phyloP scores from a whole-genome alignment of 2,329 filamentous ascomycete species.

The Aspergillus ustus region DNA sequence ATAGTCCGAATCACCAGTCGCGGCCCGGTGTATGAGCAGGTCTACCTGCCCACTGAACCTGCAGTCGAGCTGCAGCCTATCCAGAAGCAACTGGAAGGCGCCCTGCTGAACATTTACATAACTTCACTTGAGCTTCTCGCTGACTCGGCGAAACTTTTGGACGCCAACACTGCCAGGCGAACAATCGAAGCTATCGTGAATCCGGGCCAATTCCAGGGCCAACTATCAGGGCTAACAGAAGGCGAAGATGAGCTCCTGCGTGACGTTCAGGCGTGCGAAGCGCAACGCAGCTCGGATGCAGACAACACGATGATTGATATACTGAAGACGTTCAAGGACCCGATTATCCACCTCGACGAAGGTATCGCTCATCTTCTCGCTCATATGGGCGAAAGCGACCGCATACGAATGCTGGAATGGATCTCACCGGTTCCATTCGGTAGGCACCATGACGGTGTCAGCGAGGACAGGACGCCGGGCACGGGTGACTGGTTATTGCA shows the following conservation, averaged over 20 bases:
- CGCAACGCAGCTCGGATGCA: background rate
- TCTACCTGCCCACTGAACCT: slow-evolving; percentile 6
- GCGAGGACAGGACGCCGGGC: slow-evolving; percentile 15
- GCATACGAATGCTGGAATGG: slow-evolving; percentile 22
- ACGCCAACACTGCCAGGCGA: background rate
- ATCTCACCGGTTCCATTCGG: slow-evolving; percentile 26
- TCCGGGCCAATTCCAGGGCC: background rate
- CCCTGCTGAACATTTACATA: background rate
- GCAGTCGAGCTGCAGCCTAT: background rate
- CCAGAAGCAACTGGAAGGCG: background rate
- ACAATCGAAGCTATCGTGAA: slow-evolving; percentile 3
- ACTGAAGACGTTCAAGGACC: background rate
- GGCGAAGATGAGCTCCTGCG: background rate
- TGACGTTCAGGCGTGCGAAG: background rate
- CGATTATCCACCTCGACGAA: background rate
- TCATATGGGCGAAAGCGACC: slow-evolving; percentile 1
- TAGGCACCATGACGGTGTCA: slow-evolving; percentile 19
- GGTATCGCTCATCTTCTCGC: background rate
- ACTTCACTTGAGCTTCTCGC: background rate
- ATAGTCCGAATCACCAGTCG: slow-evolving; percentile 21
- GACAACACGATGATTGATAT: background rate
- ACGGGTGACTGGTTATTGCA: slow-evolving; percentile 28
- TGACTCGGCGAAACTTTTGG: background rate
- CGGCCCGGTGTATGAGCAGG: slow-evolving; percentile 22
- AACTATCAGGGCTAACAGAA: background rate